Evolutionary conservation across 2,329 filamentous ascomycete species (phyloP).

Genomic region (Lasiodiplodia theobromae): DNA sequence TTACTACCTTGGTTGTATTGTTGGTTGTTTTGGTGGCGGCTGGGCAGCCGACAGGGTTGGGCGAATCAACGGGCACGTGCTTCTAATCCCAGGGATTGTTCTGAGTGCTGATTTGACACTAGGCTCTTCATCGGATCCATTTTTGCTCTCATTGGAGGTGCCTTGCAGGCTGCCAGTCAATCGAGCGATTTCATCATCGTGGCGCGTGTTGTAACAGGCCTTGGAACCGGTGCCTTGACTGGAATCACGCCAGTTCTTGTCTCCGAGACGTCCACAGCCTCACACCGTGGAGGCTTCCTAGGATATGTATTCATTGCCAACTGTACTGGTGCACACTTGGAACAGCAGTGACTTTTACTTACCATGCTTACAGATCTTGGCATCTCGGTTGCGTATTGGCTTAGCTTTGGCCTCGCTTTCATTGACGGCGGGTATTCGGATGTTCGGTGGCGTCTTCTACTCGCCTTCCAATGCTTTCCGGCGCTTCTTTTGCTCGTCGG

Average conservation of each 20-base stretch:
- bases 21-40: slow-evolving; percentile 69
- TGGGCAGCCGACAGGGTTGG: slow-evolving; percentile 70
- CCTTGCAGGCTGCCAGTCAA: slow-evolving; percentile 55
- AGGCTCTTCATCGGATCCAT: slow-evolving; percentile 54
- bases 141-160: slow-evolving; percentile 59
- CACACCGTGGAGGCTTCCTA: slow-evolving; percentile 28
- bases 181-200: slow-evolving; percentile 58
- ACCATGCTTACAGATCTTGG: slow-evolving; percentile 47
- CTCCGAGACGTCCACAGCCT: slow-evolving; percentile 27
- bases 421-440: slow-evolving; percentile 35
- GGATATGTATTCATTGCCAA: slow-evolving; percentile 56
- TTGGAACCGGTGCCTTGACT: slow-evolving; percentile 56
- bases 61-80: slow-evolving; percentile 55
- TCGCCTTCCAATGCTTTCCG: slow-evolving; percentile 52
- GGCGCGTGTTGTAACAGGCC: slow-evolving; percentile 59
- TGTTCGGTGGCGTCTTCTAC: slow-evolving; percentile 37
- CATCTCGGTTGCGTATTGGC: slow-evolving; percentile 46
- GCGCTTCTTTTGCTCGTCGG: slow-evolving; percentile 50
- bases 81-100: not conserved
- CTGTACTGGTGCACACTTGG: slow-evolving; percentile 35
- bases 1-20: slow-evolving; percentile 67
- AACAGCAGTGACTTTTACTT: not conserved
- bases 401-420: slow-evolving; percentile 36
- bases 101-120: not conserved
- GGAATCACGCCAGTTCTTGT: slow-evolving; percentile 32